A percentile compares a stretch with the other conserved stretches of the same genome.
phyloP scores from a whole-genome alignment of 805 yeast species.

The Metschnikowia cerradonensis region DNA sequence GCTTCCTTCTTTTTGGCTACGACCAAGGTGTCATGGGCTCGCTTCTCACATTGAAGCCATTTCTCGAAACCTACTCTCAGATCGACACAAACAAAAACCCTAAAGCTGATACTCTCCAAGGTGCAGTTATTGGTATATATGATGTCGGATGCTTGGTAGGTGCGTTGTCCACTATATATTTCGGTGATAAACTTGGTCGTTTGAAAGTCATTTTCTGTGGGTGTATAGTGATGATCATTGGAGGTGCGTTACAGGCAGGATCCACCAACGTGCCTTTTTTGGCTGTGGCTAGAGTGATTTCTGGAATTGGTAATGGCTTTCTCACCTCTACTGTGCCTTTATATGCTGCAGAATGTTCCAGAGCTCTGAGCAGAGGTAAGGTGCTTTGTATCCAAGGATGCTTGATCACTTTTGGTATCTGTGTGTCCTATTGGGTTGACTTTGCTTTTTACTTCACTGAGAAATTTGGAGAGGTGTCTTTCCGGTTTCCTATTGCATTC shows the following conservation, averaged over 20 bases:
- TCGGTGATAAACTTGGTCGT: conserved; percentile 22
- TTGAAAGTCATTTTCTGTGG: conserved; percentile 21
- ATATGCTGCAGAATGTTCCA: conserved; percentile 34
- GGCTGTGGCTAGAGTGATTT: conserved; percentile 30
- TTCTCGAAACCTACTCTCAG: conserved; percentile 17
- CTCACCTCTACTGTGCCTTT: conserved; percentile 36
- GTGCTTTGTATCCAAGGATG: conserved; percentile 30
- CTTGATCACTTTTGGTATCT: conserved; percentile 24
- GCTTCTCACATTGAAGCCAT: conserved; percentile 20
- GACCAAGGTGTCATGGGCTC: conserved; percentile 43
- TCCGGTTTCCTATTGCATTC: conserved; percentile 35
- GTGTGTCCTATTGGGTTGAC: conserved; percentile 34
- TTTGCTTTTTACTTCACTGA: conserved; percentile 32
- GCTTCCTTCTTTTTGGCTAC: conserved; percentile 35
- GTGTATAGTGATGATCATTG: conserved; percentile 19
- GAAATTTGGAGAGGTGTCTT: conserved; percentile 20
- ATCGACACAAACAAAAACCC: conserved; percentile 15
- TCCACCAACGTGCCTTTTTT: conserved; percentile 22
- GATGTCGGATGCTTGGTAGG: conserved; percentile 22
- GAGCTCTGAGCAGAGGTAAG: conserved; percentile 29
- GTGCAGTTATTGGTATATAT: conserved; percentile 21
- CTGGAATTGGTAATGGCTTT: conserved; percentile 34
- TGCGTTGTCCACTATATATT: conserved; percentile 19
- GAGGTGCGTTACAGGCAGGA: conserved; percentile 23
- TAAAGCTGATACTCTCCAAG: conserved; percentile 18